Conservation (phyloP, 2,329 filamentous ascomycete species). For the Akanthomyces dipterigenus region DNA sequence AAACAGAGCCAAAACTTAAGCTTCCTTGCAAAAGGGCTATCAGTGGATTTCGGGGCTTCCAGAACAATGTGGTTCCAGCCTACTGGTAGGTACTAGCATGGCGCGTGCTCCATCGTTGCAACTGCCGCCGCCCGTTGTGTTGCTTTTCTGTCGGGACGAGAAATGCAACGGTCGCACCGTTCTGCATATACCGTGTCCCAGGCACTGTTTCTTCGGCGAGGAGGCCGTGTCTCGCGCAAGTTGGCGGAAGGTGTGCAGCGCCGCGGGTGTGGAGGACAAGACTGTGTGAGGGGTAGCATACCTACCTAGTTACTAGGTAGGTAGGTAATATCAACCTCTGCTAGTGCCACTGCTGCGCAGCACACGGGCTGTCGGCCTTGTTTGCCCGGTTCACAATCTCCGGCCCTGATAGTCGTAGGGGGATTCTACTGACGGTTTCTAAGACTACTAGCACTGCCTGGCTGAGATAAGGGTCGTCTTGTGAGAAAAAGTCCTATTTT, state of each 20-base stretch:
- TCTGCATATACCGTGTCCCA: background rate
- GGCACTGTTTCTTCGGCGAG: background rate
- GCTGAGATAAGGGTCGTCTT: too few relatives aligned
- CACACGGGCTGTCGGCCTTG: too few relatives aligned
- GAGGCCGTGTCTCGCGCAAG: background rate
- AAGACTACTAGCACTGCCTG: too few relatives aligned
- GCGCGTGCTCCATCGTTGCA: background rate
- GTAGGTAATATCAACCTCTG: too few relatives aligned
- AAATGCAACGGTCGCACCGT: background rate
- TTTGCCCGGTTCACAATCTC: too few relatives aligned
- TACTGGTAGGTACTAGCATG: too few relatives aligned
- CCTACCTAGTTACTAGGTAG: too few relatives aligned
- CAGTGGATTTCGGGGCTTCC: background rate
- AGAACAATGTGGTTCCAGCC: background rate
- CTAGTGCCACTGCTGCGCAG: too few relatives aligned
- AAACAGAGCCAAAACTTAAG: background rate
- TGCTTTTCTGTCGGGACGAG: too few relatives aligned
- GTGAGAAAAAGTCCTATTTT: background rate
- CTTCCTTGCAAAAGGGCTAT: constrained; percentile 1
- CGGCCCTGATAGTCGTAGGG: too few relatives aligned
- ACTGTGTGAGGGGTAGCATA: background rate
- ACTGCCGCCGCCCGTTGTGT: background rate
- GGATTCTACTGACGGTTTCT: too few relatives aligned
- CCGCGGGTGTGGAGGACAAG: background rate
- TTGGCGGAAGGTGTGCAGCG: background rate